phyloP scores from a whole-genome alignment of 2,329 filamentous ascomycete species.

The Xylaria sp. region DNA sequence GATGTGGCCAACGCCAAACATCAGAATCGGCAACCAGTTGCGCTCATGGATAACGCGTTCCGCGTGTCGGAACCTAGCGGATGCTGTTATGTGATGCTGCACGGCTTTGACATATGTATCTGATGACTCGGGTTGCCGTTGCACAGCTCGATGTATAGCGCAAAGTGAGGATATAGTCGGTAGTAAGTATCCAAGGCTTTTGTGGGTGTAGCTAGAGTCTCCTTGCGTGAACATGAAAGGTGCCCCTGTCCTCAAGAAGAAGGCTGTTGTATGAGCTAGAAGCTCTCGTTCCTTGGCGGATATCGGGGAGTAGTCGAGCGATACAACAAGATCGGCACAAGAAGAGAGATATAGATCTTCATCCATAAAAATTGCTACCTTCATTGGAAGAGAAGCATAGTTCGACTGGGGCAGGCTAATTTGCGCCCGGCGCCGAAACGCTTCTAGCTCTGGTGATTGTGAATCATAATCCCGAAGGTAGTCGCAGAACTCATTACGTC shows the following conservation, averaged over 20 bases:
- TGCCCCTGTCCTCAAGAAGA: conserved; percentile 1
- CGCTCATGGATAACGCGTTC: conserved; percentile 70
- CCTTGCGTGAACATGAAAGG: not conserved
- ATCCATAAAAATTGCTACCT: not conserved
- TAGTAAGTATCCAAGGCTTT: conserved; percentile 35
- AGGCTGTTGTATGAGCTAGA: conserved; percentile 11
- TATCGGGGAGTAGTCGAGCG: conserved; percentile 9
- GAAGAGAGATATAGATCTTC: not conserved
- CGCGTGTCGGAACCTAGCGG: conserved; percentile 67
- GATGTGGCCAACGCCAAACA: conserved; percentile 42
- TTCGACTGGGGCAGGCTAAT: not conserved
- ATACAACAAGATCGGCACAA: conserved; percentile 17
- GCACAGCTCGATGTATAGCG: conserved; percentile 36
- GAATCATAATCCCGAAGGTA: conserved; percentile 23
- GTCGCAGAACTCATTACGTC: conserved; percentile 41
- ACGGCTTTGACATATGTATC: conserved; percentile 34
- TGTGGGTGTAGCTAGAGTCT: conserved; percentile 17
- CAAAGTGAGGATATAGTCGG: conserved; percentile 38
- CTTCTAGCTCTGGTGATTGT: not conserved
- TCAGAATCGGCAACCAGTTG: conserved; percentile 61
- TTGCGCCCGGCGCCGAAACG: not conserved
- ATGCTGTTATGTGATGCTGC: conserved; percentile 43
- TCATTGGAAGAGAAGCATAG: not conserved
- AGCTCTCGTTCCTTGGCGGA: conserved; percentile 19
- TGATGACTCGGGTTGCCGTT: conserved; percentile 12